Conservation (phyloP, 2,329 filamentous ascomycete species). For the Drechslerella coelobrocha region DNA sequence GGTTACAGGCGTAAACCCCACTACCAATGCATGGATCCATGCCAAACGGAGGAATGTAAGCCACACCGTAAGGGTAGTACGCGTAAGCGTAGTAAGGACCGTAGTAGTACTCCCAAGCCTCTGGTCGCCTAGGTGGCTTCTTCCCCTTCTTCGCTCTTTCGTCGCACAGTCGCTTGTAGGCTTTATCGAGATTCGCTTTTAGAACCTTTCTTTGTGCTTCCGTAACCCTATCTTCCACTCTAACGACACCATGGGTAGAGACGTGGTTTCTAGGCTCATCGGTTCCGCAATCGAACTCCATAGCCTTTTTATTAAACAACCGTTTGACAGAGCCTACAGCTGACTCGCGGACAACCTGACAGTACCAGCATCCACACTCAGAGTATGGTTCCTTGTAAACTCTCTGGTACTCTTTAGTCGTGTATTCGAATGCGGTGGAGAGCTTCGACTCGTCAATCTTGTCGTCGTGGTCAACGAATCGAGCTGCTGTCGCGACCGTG, state of each 20-base stretch:
- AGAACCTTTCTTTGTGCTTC: slow-evolving; percentile 23
- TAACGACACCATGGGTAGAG: slow-evolving; percentile 38
- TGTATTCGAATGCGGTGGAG: slow-evolving; percentile 73
- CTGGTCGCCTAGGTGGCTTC: slow-evolving; percentile 33
- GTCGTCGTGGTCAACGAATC: slow-evolving; percentile 82
- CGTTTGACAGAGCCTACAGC: slow-evolving; percentile 17
- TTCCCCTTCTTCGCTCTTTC: slow-evolving; percentile 48
- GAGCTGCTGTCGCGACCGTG: slow-evolving; percentile 61
- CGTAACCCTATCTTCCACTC: slow-evolving; percentile 29
- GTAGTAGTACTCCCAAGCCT: slow-evolving; percentile 40
- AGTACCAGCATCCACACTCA: slow-evolving; percentile 84
- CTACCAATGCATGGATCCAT: slow-evolving; percentile 48
- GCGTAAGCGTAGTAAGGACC: slow-evolving; percentile 42
- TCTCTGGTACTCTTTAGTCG: slow-evolving; percentile 72
- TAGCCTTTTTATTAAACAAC: slow-evolving; percentile 23
- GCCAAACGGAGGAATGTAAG: slow-evolving; percentile 45
- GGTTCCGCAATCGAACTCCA: slow-evolving; percentile 33
- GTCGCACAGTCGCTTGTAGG: slow-evolving; percentile 34
- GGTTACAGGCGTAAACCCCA: slow-evolving; percentile 45
- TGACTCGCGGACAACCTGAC: slow-evolving; percentile 64
- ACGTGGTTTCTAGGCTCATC: slow-evolving; percentile 36
- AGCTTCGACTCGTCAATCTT: slow-evolving; percentile 75
- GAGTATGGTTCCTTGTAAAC: slow-evolving; percentile 72
- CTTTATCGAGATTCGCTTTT: slow-evolving; percentile 27
- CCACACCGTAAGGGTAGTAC: slow-evolving; percentile 45